These are phyloP conservation scores for Aegilops tauschii DNA, from an alignment of 176 grass and related monocot species.

Conservation along the genomic window DNA sequence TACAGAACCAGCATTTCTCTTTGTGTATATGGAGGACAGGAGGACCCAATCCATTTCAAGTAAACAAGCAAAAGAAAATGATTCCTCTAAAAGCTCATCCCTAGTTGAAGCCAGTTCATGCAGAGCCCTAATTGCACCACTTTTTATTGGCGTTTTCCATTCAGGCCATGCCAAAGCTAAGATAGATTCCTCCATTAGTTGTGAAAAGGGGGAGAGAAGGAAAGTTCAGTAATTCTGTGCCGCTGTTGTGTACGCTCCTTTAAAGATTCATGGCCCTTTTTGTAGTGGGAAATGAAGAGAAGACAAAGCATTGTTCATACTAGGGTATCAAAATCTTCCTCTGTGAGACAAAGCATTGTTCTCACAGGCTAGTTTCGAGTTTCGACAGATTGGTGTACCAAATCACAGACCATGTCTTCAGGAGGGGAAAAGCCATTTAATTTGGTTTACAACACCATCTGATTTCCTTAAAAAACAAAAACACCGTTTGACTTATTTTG, in stretches of 20 bases:
- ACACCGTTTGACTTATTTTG: neutral
- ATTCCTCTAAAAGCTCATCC: neutral
- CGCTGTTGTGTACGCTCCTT: neutral
- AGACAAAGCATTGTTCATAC: slow-evolving; percentile 43
- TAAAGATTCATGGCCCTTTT: slow-evolving; percentile 23
- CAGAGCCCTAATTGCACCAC: slow-evolving; percentile 6
- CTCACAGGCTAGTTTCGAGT: no score
- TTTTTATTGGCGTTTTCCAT: slow-evolving; percentile 12
- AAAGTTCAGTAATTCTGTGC: neutral
- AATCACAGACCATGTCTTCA: neutral
- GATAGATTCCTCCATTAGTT: slow-evolving; percentile 12
- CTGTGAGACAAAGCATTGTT: no score
- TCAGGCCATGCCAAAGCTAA: slow-evolving; percentile 26
- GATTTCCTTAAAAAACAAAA: no score
- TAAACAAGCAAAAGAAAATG: slow-evolving; percentile 29
- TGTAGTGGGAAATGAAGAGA: slow-evolving; percentile 24
- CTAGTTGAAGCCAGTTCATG: slow-evolving; percentile 50
- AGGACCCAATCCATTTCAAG: slow-evolving; percentile 3
- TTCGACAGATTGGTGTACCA: neutral
- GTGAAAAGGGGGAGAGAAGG: slow-evolving; percentile 9
- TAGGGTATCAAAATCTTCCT: neutral
- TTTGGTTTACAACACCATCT: neutral
- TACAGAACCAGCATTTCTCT: slow-evolving; percentile 23
- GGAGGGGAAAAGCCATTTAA: neutral
- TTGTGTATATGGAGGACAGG: slow-evolving; percentile 25